Conservation (phyloP, 164 flowering plant species). For the Vitis rupestris region DNA sequence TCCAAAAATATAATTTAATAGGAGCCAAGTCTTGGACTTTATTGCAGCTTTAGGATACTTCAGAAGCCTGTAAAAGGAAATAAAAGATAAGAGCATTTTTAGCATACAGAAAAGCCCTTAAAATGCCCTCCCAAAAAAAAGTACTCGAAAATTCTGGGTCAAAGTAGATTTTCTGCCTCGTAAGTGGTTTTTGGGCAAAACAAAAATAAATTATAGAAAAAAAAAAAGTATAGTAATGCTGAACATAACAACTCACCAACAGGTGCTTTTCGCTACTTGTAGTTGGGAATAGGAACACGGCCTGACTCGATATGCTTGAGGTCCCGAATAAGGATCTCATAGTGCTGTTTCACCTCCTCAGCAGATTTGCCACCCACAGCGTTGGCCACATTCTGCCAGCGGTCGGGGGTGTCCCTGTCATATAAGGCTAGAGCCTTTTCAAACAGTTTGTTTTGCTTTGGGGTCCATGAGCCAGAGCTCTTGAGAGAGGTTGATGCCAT, state of each 20-base stretch:
- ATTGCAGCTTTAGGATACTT: slow-evolving; percentile 12
- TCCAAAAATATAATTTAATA: background rate
- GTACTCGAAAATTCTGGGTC: no score
- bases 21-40: background rate
- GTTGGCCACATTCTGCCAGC: slow-evolving; percentile 45
- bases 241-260: background rate
- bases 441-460: slow-evolving; percentile 38
- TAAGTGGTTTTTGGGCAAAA: no score
- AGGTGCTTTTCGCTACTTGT: slow-evolving; percentile 8
- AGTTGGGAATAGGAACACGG: slow-evolving; percentile 31
- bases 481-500: slow-evolving; percentile 37
- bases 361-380: slow-evolving; percentile 40
- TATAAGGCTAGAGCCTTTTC: slow-evolving; percentile 43
- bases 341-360: slow-evolving; percentile 43
- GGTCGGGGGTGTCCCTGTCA: slow-evolving; percentile 46
- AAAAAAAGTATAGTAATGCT: no score
- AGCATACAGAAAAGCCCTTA: background rate
- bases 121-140: background rate
- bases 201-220: no score
- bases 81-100: background rate
- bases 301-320: slow-evolving; percentile 39
- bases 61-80: slow-evolving; percentile 12
- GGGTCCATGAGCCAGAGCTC: slow-evolving; percentile 32
- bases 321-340: slow-evolving; percentile 37
- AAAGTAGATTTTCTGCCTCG: no score